phyloP scores from a whole-genome alignment of 129 eudicot genomes.

The Sambucus nigra region DNA sequence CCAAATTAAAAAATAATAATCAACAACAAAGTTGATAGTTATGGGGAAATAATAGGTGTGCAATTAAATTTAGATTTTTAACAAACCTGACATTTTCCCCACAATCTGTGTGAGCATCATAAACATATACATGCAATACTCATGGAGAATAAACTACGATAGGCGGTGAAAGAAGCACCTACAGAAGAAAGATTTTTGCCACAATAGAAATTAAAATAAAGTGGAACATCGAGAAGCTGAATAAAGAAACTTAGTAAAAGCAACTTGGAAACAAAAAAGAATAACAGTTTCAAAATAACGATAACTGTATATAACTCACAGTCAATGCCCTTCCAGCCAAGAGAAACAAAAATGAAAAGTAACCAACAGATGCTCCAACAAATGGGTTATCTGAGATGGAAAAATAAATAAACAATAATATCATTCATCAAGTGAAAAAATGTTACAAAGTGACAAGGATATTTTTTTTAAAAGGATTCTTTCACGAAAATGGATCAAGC shows the following conservation, averaged over 20 bases:
- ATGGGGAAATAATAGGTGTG: constrained; percentile 1
- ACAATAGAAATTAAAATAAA: neutral
- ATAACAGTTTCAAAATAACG: neutral
- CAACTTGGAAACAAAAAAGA: neutral
- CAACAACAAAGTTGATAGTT: neutral
- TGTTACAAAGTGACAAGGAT: neutral
- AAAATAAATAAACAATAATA: constrained; percentile 7
- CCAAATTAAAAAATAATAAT: neutral
- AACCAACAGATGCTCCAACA: constrained; percentile 95
- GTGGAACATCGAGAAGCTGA: neutral
- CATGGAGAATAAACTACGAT: constrained; percentile 98
- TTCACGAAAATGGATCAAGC: neutral
- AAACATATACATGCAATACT: constrained; percentile 91
- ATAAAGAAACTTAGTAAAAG: neutral
- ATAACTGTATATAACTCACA: constrained; percentile 34
- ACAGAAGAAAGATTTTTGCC: constrained; percentile 8
- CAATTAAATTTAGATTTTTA: constrained; percentile 4
- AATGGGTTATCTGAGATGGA: constrained; percentile 59
- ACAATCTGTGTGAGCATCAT: constrained; percentile 98
- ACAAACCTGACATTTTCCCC: constrained; percentile 97
- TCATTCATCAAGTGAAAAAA: neutral
- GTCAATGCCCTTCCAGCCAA: constrained; percentile 96
- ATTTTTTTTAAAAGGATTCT: neutral
- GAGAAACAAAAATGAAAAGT: constrained; percentile 91
- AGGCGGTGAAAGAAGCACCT: constrained; percentile 99